Evolutionary conservation across 768 basidiomycete species (phyloP).

Genomic region (Hirschioporus abietinus): DNA sequence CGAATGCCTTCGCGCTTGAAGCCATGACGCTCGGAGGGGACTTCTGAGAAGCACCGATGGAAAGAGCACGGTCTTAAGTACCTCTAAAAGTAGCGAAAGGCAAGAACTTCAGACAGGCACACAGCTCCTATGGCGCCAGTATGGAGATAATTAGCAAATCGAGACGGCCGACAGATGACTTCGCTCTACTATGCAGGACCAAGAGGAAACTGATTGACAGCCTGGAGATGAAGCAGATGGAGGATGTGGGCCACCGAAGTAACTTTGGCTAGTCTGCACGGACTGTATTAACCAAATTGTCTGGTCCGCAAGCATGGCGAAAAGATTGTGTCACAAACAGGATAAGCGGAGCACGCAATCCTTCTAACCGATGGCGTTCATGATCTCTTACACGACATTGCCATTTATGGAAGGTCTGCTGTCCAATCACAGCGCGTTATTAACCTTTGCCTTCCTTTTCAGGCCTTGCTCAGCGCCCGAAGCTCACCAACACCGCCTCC

Average conservation of each 20-base stretch:
- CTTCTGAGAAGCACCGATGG: not conserved
- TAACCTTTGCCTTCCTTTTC: not conserved
- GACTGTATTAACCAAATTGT: not conserved
- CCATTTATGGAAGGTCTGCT: not conserved
- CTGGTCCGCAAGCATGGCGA: not conserved
- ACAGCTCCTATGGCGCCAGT: not conserved
- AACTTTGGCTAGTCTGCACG: not conserved
- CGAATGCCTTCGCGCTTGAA: slow-evolving; percentile 37
- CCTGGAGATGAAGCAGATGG: not conserved
- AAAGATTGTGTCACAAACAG: slow-evolving; percentile 2
- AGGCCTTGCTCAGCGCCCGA: not conserved
- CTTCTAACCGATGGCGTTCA: not conserved
- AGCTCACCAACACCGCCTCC: not conserved
- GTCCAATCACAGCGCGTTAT: not conserved
- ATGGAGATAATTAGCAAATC: not conserved
- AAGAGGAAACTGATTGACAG: not conserved
- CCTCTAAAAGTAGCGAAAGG: slow-evolving; percentile 2
- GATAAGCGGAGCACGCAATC: slow-evolving; percentile 4
- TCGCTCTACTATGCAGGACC: not conserved
- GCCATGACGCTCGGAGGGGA: slow-evolving; percentile 26
- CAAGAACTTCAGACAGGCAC: not conserved
- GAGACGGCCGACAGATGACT: not conserved
- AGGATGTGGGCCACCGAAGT: not conserved
- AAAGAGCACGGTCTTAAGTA: slow-evolving; percentile 1
- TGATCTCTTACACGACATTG: not conserved